Evolutionary conservation across 805 yeast species (phyloP).

Genomic region (Pichia sporocuriosa): DNA sequence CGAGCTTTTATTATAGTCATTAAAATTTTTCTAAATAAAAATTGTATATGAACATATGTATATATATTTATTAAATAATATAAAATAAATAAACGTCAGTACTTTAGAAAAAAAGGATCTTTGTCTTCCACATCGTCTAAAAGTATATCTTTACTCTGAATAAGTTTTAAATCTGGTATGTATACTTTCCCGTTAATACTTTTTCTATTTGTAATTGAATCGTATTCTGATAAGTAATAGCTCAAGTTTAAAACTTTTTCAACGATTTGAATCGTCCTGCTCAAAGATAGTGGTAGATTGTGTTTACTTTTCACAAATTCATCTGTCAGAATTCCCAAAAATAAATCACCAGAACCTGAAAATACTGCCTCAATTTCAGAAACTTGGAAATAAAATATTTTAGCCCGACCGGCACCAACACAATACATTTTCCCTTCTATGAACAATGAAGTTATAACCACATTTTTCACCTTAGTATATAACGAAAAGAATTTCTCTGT

Average conservation of each 20-base stretch:
- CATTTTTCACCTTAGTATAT: constrained; percentile 38
- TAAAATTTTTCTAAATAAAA: neutral
- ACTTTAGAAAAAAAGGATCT: neutral
- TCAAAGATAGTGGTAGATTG: constrained; percentile 30
- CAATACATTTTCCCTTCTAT: constrained; percentile 30
- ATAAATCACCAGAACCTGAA: constrained; percentile 72
- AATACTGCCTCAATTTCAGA: constrained; percentile 51
- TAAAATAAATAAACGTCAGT: too few relatives aligned
- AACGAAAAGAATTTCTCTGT: constrained; percentile 35
- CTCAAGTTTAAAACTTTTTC: constrained; percentile 38
- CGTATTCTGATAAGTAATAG: constrained; percentile 20
- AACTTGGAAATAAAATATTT: constrained; percentile 34
- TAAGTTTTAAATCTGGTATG: constrained; percentile 39
- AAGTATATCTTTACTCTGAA: constrained; percentile 36
- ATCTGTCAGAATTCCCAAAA: constrained; percentile 55
- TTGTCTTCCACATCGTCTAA: neutral
- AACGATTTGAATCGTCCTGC: constrained; percentile 35
- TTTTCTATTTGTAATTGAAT: neutral
- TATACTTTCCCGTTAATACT: constrained; percentile 17
- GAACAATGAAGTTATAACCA: constrained; percentile 55
- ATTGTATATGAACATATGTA: neutral
- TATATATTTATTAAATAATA: too few relatives aligned
- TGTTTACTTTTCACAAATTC: constrained; percentile 31
- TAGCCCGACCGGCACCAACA: constrained; percentile 34
- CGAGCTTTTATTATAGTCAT: neutral